A percentile compares a stretch with the other conserved stretches of the same genome.
Evolutionary conservation across 176 grass and related monocot species (phyloP).

Genomic region (bread wheat (Triticum aestivum)): DNA sequence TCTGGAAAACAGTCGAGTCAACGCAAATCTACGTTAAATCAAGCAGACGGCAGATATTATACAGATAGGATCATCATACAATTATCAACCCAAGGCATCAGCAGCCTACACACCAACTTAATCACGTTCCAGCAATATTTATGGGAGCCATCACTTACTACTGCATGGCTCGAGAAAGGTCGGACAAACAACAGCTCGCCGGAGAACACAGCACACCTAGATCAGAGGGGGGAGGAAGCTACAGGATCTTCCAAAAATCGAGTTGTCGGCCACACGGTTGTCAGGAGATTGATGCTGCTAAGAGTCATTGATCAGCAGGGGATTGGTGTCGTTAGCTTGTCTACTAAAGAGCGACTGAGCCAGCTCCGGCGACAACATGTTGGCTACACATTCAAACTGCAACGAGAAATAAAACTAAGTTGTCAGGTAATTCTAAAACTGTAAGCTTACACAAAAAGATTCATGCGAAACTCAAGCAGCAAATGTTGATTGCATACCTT

Average conservation of each 20-base stretch:
- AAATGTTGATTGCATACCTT: slow-evolving; percentile 48
- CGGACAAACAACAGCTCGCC: not conserved
- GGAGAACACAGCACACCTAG: slow-evolving; percentile 4
- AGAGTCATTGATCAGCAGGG: slow-evolving; percentile 9
- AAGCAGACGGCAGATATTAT: not conserved
- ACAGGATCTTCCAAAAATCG: not conserved
- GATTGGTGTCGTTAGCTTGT: slow-evolving; percentile 7
- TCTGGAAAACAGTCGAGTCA: not conserved
- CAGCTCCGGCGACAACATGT: slow-evolving; percentile 41
- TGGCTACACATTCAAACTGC: slow-evolving; percentile 67
- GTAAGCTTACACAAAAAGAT: not conserved
- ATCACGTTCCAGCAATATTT: not conserved
- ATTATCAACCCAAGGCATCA: slow-evolving; percentile 20
- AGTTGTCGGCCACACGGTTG: not conserved
- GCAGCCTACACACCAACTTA: slow-evolving; percentile 24
- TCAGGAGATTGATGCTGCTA: slow-evolving; percentile 1
- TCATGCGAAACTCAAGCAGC: slow-evolving; percentile 16
- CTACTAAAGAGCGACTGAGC: slow-evolving; percentile 38
- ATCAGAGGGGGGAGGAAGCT: not conserved
- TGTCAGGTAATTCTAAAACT: not conserved
- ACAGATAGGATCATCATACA: slow-evolving; percentile 11
- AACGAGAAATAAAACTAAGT: not conserved
- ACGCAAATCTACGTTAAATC: not conserved
- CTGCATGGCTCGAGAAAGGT: slow-evolving; percentile 30
- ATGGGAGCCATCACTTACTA: slow-evolving; percentile 27